These are phyloP conservation scores for Saccharomycopsis capsularis DNA, from an alignment of 805 yeast genomes.

Conservation along the genomic window DNA sequence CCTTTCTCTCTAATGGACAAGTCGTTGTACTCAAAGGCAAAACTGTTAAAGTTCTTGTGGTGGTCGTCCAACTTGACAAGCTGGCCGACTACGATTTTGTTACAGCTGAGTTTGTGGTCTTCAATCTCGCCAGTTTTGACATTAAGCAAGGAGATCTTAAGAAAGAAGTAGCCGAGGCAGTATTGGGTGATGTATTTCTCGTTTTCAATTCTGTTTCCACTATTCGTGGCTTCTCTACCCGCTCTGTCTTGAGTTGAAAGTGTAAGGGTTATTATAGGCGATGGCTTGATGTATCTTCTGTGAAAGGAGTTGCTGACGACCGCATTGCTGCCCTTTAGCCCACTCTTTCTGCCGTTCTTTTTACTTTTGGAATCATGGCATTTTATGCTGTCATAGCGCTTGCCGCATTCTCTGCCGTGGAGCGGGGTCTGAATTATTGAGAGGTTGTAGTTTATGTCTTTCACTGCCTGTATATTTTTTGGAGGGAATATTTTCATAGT, in stretches of 20 bases:
- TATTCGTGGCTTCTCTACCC: neutral
- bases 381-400: too few species aligned
- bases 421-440: conserved; percentile 8
- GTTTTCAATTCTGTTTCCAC: too few species aligned
- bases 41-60: neutral
- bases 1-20: conserved; percentile 10
- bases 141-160: conserved; percentile 6
- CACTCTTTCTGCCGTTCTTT: too few species aligned
- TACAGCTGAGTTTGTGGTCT: conserved; percentile 4
- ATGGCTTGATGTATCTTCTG: conserved; percentile 12
- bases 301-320: neutral
- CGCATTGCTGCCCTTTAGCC: neutral
- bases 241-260: neutral
- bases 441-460: neutral
- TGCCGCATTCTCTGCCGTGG: conserved; percentile 16
- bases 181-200: conserved; percentile 1
- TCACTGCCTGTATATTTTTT: neutral
- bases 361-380: neutral
- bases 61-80: neutral
- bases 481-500: conserved; percentile 10
- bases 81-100: conserved; percentile 10
- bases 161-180: conserved; percentile 7
- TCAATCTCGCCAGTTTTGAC: conserved; percentile 3
- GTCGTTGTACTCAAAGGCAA: conserved; percentile 10
- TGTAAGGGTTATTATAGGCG: conserved; percentile 5